Evolutionary conservation across 495 filamentous ascomycete genomes (phyloP).

Genomic region (Neurospora sp.): DNA sequence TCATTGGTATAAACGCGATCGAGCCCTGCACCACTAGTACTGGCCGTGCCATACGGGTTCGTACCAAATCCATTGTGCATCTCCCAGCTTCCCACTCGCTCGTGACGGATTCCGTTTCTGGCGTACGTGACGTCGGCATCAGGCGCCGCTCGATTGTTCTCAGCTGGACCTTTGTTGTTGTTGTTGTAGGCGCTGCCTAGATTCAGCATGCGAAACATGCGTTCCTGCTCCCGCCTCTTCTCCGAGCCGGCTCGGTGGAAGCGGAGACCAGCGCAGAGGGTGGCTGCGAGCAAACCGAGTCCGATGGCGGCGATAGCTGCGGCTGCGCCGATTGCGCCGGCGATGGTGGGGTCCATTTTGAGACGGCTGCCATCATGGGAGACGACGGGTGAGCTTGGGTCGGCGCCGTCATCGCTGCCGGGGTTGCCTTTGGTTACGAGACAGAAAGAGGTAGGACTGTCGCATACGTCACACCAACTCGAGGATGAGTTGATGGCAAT

Average conservation of each 20-base stretch:
- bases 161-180: neutral
- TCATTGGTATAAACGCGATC: constrained; percentile 5
- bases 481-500: constrained; percentile 14
- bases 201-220: constrained; percentile 26
- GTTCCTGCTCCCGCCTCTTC: constrained; percentile 7
- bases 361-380: neutral
- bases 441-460: constrained; percentile 20
- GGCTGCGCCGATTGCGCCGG: constrained; percentile 29
- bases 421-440: neutral
- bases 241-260: constrained; percentile 12
- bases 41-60: neutral
- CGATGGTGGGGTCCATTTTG: constrained; percentile 14
- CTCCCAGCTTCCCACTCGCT: constrained; percentile 34
- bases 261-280: constrained; percentile 20
- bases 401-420: neutral
- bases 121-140: constrained; percentile 27
- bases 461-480: constrained; percentile 25
- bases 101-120: constrained; percentile 21
- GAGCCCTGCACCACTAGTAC: neutral
- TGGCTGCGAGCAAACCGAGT: constrained; percentile 12
- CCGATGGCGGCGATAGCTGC: constrained; percentile 16
- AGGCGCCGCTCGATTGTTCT: constrained; percentile 4
- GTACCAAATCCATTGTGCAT: constrained; percentile 12
- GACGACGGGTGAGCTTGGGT: constrained; percentile 5
- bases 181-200: constrained; percentile 20